Percentiles rank a stretch among this genome's conserved stretches.
These are phyloP conservation scores for Fonsecaea monophora DNA, from an alignment of 2,329 filamentous ascomycete species.

Conservation along the genomic window DNA sequence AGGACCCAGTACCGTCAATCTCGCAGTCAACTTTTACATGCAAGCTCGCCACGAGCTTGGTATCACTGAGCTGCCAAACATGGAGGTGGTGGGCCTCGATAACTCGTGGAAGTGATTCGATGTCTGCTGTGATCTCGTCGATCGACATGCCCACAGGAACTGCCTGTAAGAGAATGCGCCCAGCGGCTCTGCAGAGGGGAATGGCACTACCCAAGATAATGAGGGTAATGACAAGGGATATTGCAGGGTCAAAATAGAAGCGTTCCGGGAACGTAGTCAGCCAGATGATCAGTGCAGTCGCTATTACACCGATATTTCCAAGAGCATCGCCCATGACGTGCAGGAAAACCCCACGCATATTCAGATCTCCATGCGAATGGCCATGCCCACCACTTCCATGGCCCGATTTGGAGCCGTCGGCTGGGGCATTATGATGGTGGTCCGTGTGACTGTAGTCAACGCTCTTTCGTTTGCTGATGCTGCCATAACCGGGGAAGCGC, in stretches of 20 bases:
- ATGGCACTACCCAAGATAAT: conserved; percentile 65
- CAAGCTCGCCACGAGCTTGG: conserved; percentile 89
- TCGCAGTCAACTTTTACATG: conserved; percentile 93
- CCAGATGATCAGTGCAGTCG: conserved; percentile 86
- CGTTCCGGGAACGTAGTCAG: conserved; percentile 80
- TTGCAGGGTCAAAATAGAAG: conserved; percentile 86
- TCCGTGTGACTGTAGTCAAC: conserved; percentile 62
- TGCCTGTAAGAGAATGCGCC: conserved; percentile 88
- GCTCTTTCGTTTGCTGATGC: conserved; percentile 40
- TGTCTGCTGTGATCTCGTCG: conserved; percentile 90
- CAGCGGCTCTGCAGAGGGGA: conserved; percentile 59
- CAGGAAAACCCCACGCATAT: conserved; percentile 81
- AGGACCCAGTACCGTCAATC: conserved; percentile 77
- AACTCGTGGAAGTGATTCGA: conserved; percentile 81
- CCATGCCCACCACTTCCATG: conserved; percentile 67
- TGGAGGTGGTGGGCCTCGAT: conserved; percentile 94
- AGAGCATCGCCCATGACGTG: conserved; percentile 62
- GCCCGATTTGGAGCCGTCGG: conserved; percentile 55
- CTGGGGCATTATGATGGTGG: conserved; percentile 83
- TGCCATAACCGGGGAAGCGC: conserved; percentile 32
- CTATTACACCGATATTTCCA: conserved; percentile 57
- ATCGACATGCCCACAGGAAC: conserved; percentile 88
- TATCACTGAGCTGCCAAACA: conserved; percentile 96
- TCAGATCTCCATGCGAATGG: conserved; percentile 86
- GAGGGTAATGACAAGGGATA: conserved; percentile 91